Base-by-base conservation (phyloP, 1,284 basidiomycete genomes). In the Ceraceosorus guamensis region DNA sequence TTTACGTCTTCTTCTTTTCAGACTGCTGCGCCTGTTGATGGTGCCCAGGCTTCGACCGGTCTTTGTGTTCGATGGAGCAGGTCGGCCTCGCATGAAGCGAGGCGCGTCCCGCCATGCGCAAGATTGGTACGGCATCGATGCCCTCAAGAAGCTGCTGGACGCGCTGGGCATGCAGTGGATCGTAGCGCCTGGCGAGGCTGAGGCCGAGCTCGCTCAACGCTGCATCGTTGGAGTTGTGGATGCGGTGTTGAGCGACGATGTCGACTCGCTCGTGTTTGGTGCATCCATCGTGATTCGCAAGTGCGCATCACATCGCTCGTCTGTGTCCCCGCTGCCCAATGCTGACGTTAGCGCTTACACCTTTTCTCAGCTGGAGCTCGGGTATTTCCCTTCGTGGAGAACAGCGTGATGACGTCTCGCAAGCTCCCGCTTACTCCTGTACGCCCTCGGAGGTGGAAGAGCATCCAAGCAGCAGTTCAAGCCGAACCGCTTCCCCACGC, bases 1-100 rank as follows among this genome's bases (percentile, higher is more conserved):
- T 54, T 66, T 82, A 16, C n/a, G 71, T 33, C 55, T 65, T 18
- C 72, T 83, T 45, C 82, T 82, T 67, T 81, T 78, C 70, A 79
- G 81, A 16, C 77, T 80, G 32, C 83, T 84, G 33, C 83, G 83
- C 10, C 82, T 97, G 2, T 82, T 89, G 68, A 82, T 82, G 52
- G 82, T 84, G 11, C 90, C 91, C 0, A 83, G 93, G 60, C 81
- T 91, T 18, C 4, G n/a, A n/a, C 89, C 89, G 0, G 79, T 97
- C 2, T 95, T 97, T 76, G 89, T 97, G 1, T 96, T 96, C 70
- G 92, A 98, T 77, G 93, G 93, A 0, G 87, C 88, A 0, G 82
- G 85, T 52, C 82, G 91, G 50, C 93, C 93, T 0, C 79, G 81
- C 3, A 78, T 86, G 66, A 98, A 98, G 79, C 81, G 91, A 32